Percentiles rank a stretch among this genome's conserved stretches.
Conservation (phyloP, 305 asterid genomes). For the Fraxinus platypoda region DNA sequence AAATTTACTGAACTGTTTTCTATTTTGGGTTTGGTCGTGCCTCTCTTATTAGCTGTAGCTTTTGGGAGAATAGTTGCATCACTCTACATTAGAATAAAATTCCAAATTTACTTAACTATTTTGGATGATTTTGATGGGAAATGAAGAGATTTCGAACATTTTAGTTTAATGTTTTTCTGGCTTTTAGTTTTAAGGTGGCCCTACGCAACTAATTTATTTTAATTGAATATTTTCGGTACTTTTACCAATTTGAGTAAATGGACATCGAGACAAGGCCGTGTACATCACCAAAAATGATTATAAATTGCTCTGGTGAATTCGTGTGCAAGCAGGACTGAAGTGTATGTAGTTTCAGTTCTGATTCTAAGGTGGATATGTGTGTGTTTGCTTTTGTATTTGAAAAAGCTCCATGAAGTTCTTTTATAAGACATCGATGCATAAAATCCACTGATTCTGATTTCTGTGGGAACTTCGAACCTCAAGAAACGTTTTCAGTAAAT, state of each 20-base stretch:
- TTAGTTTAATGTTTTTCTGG: neutral
- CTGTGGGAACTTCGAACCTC: neutral
- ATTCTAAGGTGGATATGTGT: neutral
- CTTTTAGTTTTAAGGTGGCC: neutral
- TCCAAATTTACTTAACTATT: neutral
- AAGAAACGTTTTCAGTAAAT: neutral
- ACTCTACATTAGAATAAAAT: neutral
- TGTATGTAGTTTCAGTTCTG: neutral
- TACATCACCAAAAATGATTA: neutral
- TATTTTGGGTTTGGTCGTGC: neutral
- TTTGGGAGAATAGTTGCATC: neutral
- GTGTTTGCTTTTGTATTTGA: neutral
- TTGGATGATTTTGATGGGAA: neutral
- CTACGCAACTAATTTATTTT: neutral
- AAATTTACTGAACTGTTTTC: neutral
- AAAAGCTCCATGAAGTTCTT: neutral
- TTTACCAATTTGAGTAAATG: neutral
- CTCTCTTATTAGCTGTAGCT: neutral
- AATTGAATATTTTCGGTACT: neutral
- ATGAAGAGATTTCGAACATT: neutral
- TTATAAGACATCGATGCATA: neutral
- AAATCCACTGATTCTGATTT: neutral
- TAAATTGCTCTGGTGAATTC: neutral
- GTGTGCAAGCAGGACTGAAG: neutral
- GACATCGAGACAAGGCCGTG: neutral